Evolutionary conservation across 2,329 filamentous ascomycete species (phyloP), one percentile per base, ranked within the genome.

Genomic region (Aspergillus piperis): DNA sequence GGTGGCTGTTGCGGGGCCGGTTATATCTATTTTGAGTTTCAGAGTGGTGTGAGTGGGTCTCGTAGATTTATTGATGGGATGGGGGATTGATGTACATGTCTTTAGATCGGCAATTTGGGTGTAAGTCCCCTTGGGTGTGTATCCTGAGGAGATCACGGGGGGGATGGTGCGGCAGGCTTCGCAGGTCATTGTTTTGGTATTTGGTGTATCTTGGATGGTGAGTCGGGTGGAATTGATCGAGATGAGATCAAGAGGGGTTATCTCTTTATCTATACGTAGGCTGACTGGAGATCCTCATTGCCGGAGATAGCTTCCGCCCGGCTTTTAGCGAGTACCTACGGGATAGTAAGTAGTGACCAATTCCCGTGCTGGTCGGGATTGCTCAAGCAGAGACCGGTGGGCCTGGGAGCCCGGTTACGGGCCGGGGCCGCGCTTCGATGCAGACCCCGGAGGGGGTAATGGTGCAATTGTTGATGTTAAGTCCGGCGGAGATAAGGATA

Each of bases 51-150:
- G 17, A 19, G 19, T 25, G 7, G 23, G n/a, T n/a, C n/a, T 25
- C 2, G 1, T 25, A 8, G 25, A 27, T 8, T 27, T 2, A 27
- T 27, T 3, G 25, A 3, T 27, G 25, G 25, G 25, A 25, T 25
- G 25, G 25, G 25, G 15, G 6, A 39, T 57, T 2, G 25, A 39
- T 55, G 3, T 61, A 82, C 81, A 84, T 8, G 84, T 85, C 67
- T 84, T 86, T 66, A 82, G 77, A 41, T 82, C 84, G 30, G 80
- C 84, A 61, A 87, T 77, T 25, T 81, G 80, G 64, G 85, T 81
- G 62, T 86, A 88, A 55, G 73, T 76, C 60, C 86, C 86, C 75
- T 84, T 85, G 38, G 76, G 71, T 55, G 80, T 68, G 73, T 88
- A 88, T 11, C 80, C 83, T 64, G 82, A 80, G 5, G 80, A 71